These are phyloP conservation scores for Galeopsis tetrahit DNA, from an alignment of 257 asterid genomes.

Conservation along the genomic window DNA sequence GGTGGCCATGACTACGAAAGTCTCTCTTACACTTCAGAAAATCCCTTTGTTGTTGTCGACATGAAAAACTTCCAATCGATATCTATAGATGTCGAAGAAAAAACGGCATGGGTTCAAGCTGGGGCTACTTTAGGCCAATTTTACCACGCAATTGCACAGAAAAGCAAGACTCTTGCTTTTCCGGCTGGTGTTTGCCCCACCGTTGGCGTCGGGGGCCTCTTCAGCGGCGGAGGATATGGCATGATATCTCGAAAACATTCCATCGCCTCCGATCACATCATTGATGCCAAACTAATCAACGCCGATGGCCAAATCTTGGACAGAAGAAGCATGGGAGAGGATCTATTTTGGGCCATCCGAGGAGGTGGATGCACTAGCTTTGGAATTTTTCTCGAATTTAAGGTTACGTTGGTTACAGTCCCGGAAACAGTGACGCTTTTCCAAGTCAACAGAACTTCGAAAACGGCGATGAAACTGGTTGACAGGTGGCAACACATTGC, in stretches of 20 bases:
- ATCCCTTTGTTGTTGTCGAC: slow-evolving; percentile 30
- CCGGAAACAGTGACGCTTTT: background rate
- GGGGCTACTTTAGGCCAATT: slow-evolving; percentile 31
- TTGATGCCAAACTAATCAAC: background rate
- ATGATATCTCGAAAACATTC: slow-evolving; percentile 33
- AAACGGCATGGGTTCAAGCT: background rate
- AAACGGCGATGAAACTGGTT: background rate
- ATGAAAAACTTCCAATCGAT: slow-evolving; percentile 21
- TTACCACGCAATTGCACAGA: slow-evolving; percentile 23
- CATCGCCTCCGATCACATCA: slow-evolving; percentile 19
- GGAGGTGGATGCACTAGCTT: background rate
- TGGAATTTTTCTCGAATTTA: background rate
- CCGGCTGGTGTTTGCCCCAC: slow-evolving; percentile 17
- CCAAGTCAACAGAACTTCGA: background rate
- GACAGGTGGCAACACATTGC: background rate
- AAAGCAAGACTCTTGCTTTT: slow-evolving; percentile 22
- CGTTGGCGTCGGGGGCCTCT: slow-evolving; percentile 20
- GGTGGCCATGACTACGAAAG: slow-evolving; percentile 17
- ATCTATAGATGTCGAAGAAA: background rate
- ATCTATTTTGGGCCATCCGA: slow-evolving; percentile 22
- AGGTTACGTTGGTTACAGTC: background rate
- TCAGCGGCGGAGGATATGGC: slow-evolving; percentile 32
- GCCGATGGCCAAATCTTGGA: slow-evolving; percentile 1
- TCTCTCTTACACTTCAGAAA: slow-evolving; percentile 25
- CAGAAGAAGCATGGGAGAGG: slow-evolving; percentile 13